phyloP scores from a whole-genome alignment of 2,329 filamentous ascomycete genomes.

The Verticillium zaregamsianum region DNA sequence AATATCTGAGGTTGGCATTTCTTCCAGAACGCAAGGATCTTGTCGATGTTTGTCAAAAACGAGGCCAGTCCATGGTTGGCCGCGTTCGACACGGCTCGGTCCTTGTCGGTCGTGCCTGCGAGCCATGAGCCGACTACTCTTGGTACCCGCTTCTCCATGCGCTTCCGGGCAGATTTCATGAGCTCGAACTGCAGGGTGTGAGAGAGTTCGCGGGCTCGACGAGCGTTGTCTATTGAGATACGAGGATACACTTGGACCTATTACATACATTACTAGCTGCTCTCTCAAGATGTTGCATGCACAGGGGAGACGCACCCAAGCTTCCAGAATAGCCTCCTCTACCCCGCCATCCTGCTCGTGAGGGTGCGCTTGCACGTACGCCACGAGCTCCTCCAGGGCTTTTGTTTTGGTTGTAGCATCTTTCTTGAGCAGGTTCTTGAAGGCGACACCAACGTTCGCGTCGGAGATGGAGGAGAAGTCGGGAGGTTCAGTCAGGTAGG shows the following conservation, averaged over 20 bases:
- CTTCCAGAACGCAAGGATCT: conserved; percentile 71
- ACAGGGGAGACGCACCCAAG: conserved; percentile 64
- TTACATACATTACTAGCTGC: conserved; percentile 30
- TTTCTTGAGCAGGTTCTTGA: conserved; percentile 91
- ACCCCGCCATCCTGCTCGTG: conserved; percentile 55
- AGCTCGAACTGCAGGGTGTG: conserved; percentile 68
- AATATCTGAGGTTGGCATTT: conserved; percentile 78
- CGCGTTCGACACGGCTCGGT: conserved; percentile 70
- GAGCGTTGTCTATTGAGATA: conserved; percentile 82
- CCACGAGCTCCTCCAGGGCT: conserved; percentile 78
- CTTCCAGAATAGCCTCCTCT: conserved; percentile 80
- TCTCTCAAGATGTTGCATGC: conserved; percentile 11
- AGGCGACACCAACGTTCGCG: conserved; percentile 78
- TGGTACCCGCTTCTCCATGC: conserved; percentile 76
- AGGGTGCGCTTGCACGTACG: conserved; percentile 53
- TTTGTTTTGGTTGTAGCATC: conserved; percentile 89
- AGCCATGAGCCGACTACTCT: conserved; percentile 86
- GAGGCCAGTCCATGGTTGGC: conserved; percentile 71
- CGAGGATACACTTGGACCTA: conserved; percentile 85
- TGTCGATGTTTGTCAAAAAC: conserved; percentile 77
- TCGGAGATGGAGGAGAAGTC: conserved; percentile 75
- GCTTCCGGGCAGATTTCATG: conserved; percentile 65
- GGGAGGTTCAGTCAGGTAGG: conserved; percentile 82
- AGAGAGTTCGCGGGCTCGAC: conserved; percentile 81
- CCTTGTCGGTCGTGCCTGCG: conserved; percentile 81